Percentiles rank a stretch among this genome's conserved stretches.
phyloP scores from a whole-genome alignment of 2,329 filamentous ascomycete genomes.

The Exophiala calicioides region DNA sequence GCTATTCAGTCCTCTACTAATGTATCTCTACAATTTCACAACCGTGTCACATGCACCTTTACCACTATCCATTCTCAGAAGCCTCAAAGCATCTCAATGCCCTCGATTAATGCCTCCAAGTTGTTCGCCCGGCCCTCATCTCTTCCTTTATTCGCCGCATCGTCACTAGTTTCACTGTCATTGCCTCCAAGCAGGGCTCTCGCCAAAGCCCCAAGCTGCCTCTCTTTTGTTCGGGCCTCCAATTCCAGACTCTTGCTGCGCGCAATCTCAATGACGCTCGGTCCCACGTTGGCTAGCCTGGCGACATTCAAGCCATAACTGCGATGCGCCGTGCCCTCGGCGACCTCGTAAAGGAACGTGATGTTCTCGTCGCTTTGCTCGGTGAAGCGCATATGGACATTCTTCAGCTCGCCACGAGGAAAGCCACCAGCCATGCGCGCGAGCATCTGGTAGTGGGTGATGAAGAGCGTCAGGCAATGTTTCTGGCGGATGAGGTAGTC shows the following conservation, averaged over 20 bases:
- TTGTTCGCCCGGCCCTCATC: constrained; percentile 3
- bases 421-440: constrained; percentile 72
- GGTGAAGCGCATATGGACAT: constrained; percentile 93
- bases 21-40: not conserved
- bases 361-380: constrained; percentile 71
- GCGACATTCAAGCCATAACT: constrained; percentile 96
- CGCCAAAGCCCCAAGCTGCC: constrained; percentile 53
- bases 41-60: not conserved
- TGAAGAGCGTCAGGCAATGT: constrained; percentile 83
- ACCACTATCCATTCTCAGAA: not conserved
- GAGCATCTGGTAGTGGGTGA: constrained; percentile 94
- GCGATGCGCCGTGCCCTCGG: constrained; percentile 85
- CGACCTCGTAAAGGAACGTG: constrained; percentile 92
- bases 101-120: constrained; percentile 28
- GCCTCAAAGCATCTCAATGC: constrained; percentile 28
- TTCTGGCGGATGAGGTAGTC: constrained; percentile 76
- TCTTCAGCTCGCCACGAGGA: constrained; percentile 65
- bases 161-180: not conserved
- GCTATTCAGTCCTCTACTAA: no score
- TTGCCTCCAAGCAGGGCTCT: constrained; percentile 10
- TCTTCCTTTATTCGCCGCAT: not conserved
- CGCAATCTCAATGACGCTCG: constrained; percentile 74
- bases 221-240: constrained; percentile 69
- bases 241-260: constrained; percentile 76
- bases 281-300: constrained; percentile 76